Base-by-base conservation (phyloP, 2,329 filamentous ascomycete species). In the Hypocreales sp. region DNA sequence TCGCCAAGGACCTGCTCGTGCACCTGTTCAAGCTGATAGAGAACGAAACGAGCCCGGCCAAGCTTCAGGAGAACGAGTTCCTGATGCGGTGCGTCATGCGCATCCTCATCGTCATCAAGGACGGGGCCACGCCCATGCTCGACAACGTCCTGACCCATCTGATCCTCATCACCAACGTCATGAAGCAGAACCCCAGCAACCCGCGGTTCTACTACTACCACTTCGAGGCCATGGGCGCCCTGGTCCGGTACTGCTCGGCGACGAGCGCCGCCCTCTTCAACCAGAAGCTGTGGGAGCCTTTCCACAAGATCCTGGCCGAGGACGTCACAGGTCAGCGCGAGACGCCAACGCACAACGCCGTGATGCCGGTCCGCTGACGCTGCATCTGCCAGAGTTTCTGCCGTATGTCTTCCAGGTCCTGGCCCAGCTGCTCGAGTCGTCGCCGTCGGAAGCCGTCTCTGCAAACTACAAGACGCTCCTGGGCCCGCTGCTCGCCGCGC, bases 21-120 rank as follows among this genome's bases (percentile, higher is more conserved):
- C 87, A 95, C 45, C 64, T 98, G 9, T 95, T 98, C 64, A 76
- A 77, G 37, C 65, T 98, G 28, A 83, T 98, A 38, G 80, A 92
- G 47, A 82, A 79, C 47, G 79, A 93, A 41, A 64, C 67, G 4
- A 77, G 79, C 8, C 79, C 92, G 1, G 73, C 87, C 37, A 98
- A 95, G 62, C 74, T 98, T 35, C 90, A 98, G 47, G 90, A 98
- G 55, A 98, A 98, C 47, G 90, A 98, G 48, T 98, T 95, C 51
- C 53, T 98, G 45, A 95, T 98, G 86, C 81, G 84, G 42, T 98
- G 90, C 44, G 83, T 94, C 31, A 98, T 98, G 90, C 73, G 90
- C 41, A 87, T 98, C 9, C 63, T 98, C 34, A 84, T 98, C 38
- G 86, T 95, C 36, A 79, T 95, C 51, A 81, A 79, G 47, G 86